Conservation (phyloP, 1,284 basidiomycete genomes). For the Hortiboletus rubellus region DNA sequence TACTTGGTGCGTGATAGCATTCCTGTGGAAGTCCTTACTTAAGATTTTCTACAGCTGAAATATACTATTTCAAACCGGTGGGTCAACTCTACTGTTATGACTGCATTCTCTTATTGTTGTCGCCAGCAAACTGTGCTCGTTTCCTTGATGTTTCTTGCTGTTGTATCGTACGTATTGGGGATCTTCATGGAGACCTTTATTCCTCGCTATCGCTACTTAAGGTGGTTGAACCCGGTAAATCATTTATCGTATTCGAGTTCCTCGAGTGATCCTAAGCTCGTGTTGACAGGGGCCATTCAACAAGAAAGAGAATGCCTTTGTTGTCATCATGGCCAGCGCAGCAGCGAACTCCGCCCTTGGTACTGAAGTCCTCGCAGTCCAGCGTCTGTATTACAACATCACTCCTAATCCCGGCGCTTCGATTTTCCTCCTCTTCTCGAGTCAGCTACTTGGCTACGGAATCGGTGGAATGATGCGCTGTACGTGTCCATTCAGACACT, state of each 20-base stretch:
- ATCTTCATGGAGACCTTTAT: conserved; percentile 44
- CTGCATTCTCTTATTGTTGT: background rate
- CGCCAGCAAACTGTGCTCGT: conserved; percentile 50
- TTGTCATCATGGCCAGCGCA: conserved; percentile 67
- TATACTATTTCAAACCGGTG: conserved; percentile 62
- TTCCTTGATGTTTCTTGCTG: conserved; percentile 53
- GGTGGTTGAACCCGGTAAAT: conserved; percentile 56
- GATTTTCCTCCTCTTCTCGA: conserved; percentile 58
- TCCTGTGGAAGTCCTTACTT: background rate
- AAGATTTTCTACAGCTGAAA: conserved; percentile 39
- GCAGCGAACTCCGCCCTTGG: conserved; percentile 64
- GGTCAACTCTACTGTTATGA: background rate
- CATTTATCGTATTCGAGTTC: conserved; percentile 22
- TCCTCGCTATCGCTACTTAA: conserved; percentile 48
- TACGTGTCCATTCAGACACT: background rate
- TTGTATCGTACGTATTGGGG: conserved; percentile 44
- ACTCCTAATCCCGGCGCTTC: conserved; percentile 54
- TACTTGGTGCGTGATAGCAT: conserved; percentile 35
- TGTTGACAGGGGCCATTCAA: conserved; percentile 32
- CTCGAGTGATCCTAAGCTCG: conserved; percentile 2
- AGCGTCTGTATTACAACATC: conserved; percentile 56
- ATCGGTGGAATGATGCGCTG: conserved; percentile 54
- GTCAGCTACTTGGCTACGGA: conserved; percentile 58
- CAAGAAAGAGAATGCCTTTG: conserved; percentile 57
- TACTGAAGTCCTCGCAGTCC: conserved; percentile 65